phyloP scores from a whole-genome alignment of 345 rosid genomes.

The Anacardium occidentale region DNA sequence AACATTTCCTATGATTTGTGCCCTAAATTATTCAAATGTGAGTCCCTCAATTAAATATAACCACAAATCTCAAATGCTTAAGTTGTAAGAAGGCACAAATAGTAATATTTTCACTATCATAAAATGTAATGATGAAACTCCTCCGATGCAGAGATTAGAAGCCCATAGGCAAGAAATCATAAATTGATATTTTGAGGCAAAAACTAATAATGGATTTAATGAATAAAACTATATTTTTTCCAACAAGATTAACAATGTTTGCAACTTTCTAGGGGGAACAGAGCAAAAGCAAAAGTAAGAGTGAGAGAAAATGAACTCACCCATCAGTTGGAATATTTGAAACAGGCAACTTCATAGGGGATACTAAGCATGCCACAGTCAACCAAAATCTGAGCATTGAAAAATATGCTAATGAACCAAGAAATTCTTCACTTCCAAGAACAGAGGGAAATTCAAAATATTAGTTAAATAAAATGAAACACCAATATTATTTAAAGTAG shows the following conservation, averaged over 20 bases:
- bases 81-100: neutral
- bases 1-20: neutral
- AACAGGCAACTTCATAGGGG: conserved; percentile 26
- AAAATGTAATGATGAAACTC: neutral
- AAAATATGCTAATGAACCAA: conserved; percentile 7
- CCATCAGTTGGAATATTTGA: conserved; percentile 30
- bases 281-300: neutral
- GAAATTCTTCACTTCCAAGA: conserved; percentile 6
- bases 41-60: neutral
- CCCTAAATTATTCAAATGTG: neutral
- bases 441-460: neutral
- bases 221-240: neutral
- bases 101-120: neutral
- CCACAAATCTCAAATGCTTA: neutral
- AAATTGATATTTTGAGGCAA: neutral
- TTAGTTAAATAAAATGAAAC: conserved; percentile 6
- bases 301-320: conserved; percentile 21
- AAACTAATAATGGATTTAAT: no score
- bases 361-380: conserved; percentile 15
- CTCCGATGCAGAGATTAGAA: neutral
- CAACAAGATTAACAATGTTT: neutral
- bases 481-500: neutral
- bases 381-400: conserved; percentile 34
- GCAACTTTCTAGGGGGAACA: neutral
- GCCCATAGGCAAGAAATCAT: neutral